These are phyloP conservation scores for Blastomyces parvus DNA, from an alignment of 2,329 filamentous ascomycete species.

Conservation along the genomic window DNA sequence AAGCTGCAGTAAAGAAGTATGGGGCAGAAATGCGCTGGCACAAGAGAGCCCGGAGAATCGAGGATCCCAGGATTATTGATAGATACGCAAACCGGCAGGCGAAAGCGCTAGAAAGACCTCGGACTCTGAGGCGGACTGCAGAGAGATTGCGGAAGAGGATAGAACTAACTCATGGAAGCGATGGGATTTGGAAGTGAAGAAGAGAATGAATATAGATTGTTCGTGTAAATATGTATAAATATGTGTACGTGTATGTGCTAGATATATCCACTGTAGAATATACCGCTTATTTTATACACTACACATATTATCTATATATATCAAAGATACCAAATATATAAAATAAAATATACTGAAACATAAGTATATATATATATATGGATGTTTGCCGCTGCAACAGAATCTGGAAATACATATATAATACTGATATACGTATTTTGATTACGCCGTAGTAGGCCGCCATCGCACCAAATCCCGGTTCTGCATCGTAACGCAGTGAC, in stretches of 20 bases:
- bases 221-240: too few species aligned
- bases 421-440: not conserved
- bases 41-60: too few species aligned
- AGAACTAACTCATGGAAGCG: not conserved
- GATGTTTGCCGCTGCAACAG: too few species aligned
- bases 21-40: too few species aligned
- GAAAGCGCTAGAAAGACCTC: not conserved
- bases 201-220: not conserved
- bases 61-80: not conserved
- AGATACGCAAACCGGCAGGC: not conserved
- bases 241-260: too few species aligned
- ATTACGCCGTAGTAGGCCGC: not conserved
- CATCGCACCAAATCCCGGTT: not conserved
- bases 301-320: too few species aligned
- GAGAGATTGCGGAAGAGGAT: not conserved
- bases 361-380: not conserved
- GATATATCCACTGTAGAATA: too few species aligned
- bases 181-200: not conserved
- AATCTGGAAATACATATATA: not conserved
- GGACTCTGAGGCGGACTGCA: not conserved
- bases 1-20: too few species aligned
- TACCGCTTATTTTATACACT: too few species aligned
- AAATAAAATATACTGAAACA: not conserved
- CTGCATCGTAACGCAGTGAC: not conserved
- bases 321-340: too few species aligned